phyloP scores from a whole-genome alignment of 768 basidiomycete species.

The Leccinellum rugosiceps region DNA sequence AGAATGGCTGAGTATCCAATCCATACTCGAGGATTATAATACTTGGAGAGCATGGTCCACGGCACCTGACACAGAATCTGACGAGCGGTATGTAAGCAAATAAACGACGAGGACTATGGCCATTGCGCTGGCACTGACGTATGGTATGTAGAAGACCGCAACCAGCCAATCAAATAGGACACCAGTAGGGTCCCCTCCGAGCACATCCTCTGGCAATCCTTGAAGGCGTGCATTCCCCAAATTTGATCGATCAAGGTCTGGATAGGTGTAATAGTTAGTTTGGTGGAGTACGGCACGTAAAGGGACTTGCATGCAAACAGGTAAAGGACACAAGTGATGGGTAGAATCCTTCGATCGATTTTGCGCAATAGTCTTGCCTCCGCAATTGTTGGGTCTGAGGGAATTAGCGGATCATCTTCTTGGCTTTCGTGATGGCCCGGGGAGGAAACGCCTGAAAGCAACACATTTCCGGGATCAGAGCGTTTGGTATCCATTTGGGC shows the following conservation, averaged over 20 bases:
- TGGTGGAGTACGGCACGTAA: neutral
- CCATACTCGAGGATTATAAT: slow-evolving; percentile 66
- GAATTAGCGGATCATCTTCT: slow-evolving; percentile 21
- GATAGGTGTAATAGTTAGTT: neutral
- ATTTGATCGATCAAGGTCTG: slow-evolving; percentile 70
- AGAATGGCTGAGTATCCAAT: slow-evolving; percentile 63
- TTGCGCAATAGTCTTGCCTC: slow-evolving; percentile 59
- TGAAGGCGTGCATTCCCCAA: slow-evolving; percentile 77
- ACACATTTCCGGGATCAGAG: slow-evolving; percentile 1
- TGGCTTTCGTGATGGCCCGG: neutral
- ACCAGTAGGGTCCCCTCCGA: slow-evolving; percentile 68
- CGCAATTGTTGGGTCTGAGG: slow-evolving; percentile 25
- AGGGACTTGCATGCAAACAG: slow-evolving; percentile 65
- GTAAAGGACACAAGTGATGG: slow-evolving; percentile 70
- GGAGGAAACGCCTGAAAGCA: slow-evolving; percentile 1
- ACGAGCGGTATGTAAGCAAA: neutral
- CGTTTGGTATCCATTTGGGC: slow-evolving; percentile 18
- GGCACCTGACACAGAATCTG: slow-evolving; percentile 76
- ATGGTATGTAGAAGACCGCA: slow-evolving; percentile 76
- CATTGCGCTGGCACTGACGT: slow-evolving; percentile 40
- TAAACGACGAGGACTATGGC: neutral
- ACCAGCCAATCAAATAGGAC: slow-evolving; percentile 72
- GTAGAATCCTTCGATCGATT: slow-evolving; percentile 64
- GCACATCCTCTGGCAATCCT: slow-evolving; percentile 59
- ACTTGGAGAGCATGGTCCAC: slow-evolving; percentile 61